Evolutionary conservation across 208 protist species (phyloP).

Genomic region (Angomonas ambiguus): DNA sequence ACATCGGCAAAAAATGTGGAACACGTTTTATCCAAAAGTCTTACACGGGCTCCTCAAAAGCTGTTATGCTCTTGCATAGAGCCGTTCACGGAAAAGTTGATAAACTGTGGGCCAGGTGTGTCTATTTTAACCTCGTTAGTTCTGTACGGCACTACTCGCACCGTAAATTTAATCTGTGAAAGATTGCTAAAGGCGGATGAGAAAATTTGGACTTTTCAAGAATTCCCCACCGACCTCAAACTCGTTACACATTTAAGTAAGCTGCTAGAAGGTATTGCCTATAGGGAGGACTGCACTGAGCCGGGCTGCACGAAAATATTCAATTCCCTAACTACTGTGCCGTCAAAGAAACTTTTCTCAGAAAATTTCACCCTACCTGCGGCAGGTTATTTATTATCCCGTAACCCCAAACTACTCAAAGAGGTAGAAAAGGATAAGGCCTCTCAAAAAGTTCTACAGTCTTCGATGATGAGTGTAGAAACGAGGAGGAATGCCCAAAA

Average conservation of each 20-base stretch:
- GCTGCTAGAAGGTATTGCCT: slow-evolving; percentile 68
- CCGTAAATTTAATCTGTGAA: slow-evolving; percentile 43
- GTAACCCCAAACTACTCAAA: slow-evolving; percentile 37
- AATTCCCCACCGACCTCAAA: slow-evolving; percentile 18
- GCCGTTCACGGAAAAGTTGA: slow-evolving; percentile 42
- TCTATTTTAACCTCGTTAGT: slow-evolving; percentile 71
- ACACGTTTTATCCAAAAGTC: slow-evolving; percentile 63
- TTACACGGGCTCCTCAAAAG: slow-evolving; percentile 60
- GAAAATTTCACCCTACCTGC: slow-evolving; percentile 54
- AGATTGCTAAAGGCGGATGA: slow-evolving; percentile 24
- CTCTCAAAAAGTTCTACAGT: slow-evolving; percentile 16
- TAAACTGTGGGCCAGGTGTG: slow-evolving; percentile 34
- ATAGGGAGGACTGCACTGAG: slow-evolving; percentile 62
- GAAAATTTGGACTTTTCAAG: slow-evolving; percentile 31
- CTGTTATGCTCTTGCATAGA: slow-evolving; percentile 47
- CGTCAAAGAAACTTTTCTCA: slow-evolving; percentile 23
- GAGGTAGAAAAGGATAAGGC: slow-evolving; percentile 16
- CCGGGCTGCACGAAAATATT: slow-evolving; percentile 39
- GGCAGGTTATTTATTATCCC: slow-evolving; percentile 37
- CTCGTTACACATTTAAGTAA: slow-evolving; percentile 29
- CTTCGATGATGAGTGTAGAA: not conserved
- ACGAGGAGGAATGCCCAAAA: slow-evolving; percentile 10
- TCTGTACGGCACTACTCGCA: slow-evolving; percentile 59
- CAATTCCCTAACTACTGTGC: slow-evolving; percentile 19
- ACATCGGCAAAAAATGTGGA: slow-evolving; percentile 69